Evolutionary conservation across 1,284 basidiomycete species (phyloP).

Genomic region (Xanthoconium separans): DNA sequence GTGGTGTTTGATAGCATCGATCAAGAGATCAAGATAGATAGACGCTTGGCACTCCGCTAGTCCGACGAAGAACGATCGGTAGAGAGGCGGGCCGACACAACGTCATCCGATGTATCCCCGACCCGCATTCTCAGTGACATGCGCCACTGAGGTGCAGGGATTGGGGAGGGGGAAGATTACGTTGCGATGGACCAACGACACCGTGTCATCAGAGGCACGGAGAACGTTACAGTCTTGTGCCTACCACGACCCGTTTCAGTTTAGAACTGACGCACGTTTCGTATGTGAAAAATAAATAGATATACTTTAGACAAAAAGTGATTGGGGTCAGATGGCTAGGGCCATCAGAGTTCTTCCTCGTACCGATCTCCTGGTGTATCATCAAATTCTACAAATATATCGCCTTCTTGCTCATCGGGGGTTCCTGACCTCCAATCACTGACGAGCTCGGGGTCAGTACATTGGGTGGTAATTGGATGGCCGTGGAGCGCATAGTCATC

Average conservation of each 20-base stretch:
- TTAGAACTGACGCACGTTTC: conserved; percentile 5
- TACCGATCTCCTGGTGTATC: conserved; percentile 24
- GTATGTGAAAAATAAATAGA: conserved; percentile 2
- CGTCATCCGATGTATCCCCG: conserved; percentile 10
- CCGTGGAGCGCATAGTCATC: conserved; percentile 1
- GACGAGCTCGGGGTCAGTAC: conserved; percentile 30
- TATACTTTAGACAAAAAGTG: background rate
- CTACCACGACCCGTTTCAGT: background rate
- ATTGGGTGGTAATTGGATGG: conserved; percentile 7
- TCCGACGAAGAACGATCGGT: background rate
- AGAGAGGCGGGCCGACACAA: background rate
- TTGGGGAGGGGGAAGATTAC: background rate
- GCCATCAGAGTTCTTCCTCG: conserved; percentile 31
- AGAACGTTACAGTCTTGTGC: background rate
- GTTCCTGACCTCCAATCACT: conserved; percentile 40
- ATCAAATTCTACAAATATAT: conserved; percentile 13
- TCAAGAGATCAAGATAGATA: background rate
- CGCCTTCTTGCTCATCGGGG: conserved; percentile 21
- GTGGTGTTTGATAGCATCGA: conserved; percentile 2
- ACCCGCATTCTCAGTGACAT: conserved; percentile 13
- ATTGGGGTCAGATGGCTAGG: background rate
- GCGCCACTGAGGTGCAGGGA: background rate
- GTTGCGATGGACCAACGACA: conserved; percentile 25
- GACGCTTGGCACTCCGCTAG: background rate
- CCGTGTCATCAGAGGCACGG: conserved; percentile 13